These are phyloP conservation scores for Fallopia convolvulus DNA, from an alignment of 148 eudicot genomes.

Conservation along the genomic window DNA sequence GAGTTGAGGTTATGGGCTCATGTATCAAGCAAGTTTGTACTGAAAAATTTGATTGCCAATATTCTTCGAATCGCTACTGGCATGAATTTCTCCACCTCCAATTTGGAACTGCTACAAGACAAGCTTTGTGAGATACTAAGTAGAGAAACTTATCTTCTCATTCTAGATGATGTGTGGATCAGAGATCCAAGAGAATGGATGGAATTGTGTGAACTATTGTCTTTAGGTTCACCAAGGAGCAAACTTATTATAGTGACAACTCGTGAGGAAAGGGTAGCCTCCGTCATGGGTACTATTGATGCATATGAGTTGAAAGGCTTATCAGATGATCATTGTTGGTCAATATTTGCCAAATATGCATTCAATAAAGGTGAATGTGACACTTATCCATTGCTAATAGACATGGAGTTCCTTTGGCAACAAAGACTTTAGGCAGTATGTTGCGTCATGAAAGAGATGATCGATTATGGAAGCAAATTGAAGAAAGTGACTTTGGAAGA, in stretches of 20 bases:
- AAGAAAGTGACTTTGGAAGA: background rate
- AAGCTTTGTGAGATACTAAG: background rate
- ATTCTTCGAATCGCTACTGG: background rate
- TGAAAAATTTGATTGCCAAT: background rate
- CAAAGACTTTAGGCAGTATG: conserved; percentile 18
- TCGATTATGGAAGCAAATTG: conserved; percentile 9
- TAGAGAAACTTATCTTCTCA: background rate
- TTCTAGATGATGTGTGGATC: conserved; percentile 1
- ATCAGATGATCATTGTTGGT: conserved; percentile 13
- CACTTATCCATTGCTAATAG: background rate
- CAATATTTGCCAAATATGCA: conserved; percentile 13
- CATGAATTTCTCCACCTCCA: background rate
- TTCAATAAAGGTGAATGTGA: background rate
- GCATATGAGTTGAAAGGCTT: conserved; percentile 7
- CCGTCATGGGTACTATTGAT: background rate
- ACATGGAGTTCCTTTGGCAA: conserved; percentile 23
- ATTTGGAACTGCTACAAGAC: background rate
- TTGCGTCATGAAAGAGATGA: conserved; percentile 11
- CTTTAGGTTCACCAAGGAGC: conserved; percentile 10
- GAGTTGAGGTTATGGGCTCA: conserved; percentile 10
- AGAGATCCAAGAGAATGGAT: background rate
- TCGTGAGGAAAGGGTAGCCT: conserved; percentile 13
- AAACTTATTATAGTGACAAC: conserved; percentile 22
- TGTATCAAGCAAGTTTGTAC: background rate
- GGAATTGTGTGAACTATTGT: background rate